Conservation (phyloP, 2,329 filamentous ascomycete species). For the Fusarium sp. region DNA sequence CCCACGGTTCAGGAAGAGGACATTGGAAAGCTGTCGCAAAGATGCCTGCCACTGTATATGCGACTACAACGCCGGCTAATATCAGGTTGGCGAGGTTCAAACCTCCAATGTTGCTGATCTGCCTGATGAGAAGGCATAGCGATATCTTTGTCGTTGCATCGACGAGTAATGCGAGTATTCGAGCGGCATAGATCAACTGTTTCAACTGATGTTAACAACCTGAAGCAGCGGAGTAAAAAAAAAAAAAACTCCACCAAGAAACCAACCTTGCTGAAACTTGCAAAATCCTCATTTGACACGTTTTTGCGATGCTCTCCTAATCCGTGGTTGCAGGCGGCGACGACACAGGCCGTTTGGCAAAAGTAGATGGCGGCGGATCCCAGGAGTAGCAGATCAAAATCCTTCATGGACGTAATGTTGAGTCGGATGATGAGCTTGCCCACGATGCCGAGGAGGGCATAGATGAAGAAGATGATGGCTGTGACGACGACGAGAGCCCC, state of each 20-base stretch:
- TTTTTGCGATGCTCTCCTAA: slow-evolving; percentile 23
- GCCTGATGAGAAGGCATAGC: slow-evolving; percentile 36
- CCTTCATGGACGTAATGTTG: slow-evolving; percentile 38
- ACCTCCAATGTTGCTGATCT: slow-evolving; percentile 28
- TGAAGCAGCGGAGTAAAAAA: not conserved
- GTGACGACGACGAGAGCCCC: slow-evolving; percentile 37
- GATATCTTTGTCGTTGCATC: slow-evolving; percentile 34
- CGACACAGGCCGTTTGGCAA: slow-evolving; percentile 32
- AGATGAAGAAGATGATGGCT: slow-evolving; percentile 33
- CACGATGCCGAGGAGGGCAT: slow-evolving; percentile 32
- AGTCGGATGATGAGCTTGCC: slow-evolving; percentile 37
- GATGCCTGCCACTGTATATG: slow-evolving; percentile 22
- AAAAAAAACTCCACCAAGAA: not conserved
- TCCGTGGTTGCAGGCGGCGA: slow-evolving; percentile 27
- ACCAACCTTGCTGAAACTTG: slow-evolving; percentile 30
- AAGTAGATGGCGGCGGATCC: slow-evolving; percentile 21
- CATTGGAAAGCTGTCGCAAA: slow-evolving; percentile 32
- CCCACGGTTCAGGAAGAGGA: slow-evolving; percentile 31
- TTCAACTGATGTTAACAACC: not conserved
- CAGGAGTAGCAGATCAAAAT: slow-evolving; percentile 29
- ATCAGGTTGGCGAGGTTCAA: slow-evolving; percentile 28
- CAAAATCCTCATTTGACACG: slow-evolving; percentile 7
- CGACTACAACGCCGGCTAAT: slow-evolving; percentile 10
- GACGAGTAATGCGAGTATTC: slow-evolving; percentile 31
- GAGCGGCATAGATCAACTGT: slow-evolving; percentile 35